These are phyloP conservation scores for Tilletia caries DNA, from an alignment of 1,284 basidiomycete species.

Conservation along the genomic window DNA sequence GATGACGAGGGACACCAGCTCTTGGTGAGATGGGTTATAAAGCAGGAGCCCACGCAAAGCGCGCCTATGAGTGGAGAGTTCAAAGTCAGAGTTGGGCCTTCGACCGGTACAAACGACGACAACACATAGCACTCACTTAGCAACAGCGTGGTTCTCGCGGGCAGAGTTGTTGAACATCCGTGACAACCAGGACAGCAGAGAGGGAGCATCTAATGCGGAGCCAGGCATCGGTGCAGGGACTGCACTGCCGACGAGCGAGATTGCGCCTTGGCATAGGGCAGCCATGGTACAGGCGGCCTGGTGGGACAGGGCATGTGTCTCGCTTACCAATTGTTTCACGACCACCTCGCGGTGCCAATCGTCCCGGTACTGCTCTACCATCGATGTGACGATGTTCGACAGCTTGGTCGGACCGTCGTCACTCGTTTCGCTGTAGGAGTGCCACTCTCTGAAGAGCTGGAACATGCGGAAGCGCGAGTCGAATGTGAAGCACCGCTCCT, in stretches of 20 bases:
- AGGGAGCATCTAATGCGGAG: constrained; percentile 53
- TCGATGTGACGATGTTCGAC: constrained; percentile 70
- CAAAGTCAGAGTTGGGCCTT: not conserved
- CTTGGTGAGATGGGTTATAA: constrained; percentile 63
- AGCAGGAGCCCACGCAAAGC: constrained; percentile 71
- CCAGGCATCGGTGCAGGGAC: constrained; percentile 81
- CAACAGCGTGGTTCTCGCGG: constrained; percentile 54
- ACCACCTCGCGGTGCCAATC: constrained; percentile 53
- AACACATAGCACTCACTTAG: constrained; percentile 17
- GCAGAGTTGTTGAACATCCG: constrained; percentile 56
- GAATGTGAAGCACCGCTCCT: constrained; percentile 72
- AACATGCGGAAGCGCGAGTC: constrained; percentile 77
- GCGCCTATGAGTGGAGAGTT: constrained; percentile 57
- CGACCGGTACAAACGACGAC: too few species aligned
- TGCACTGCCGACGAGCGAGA: constrained; percentile 62
- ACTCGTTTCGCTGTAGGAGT: constrained; percentile 73
- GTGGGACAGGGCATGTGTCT: constrained; percentile 63
- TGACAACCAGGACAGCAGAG: constrained; percentile 57
- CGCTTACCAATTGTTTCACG: constrained; percentile 61
- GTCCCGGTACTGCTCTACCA: constrained; percentile 59
- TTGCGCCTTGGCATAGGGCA: constrained; percentile 60
- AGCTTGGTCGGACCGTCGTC: constrained; percentile 72
- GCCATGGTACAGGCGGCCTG: constrained; percentile 70
- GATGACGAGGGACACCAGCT: constrained; percentile 69
- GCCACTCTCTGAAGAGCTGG: constrained; percentile 89